Evolutionary conservation across 768 basidiomycete species (phyloP).

Genomic region (Leccinellum albellum): DNA sequence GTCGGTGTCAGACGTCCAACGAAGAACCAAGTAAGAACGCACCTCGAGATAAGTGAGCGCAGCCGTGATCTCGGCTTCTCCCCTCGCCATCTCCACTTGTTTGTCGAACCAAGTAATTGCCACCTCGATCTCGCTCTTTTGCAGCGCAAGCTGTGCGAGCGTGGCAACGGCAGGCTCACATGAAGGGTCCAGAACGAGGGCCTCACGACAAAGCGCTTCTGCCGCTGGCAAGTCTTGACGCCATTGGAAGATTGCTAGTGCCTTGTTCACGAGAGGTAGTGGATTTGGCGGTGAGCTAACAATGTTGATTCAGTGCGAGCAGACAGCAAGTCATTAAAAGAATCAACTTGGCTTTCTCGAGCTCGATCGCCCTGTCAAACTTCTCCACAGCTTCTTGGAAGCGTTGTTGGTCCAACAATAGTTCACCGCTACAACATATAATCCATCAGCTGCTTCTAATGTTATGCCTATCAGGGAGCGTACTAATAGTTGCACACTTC

Average conservation of each 20-base stretch:
- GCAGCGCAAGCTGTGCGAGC: constrained; percentile 86
- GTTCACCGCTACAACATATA: constrained; percentile 66
- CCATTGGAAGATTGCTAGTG: constrained; percentile 95
- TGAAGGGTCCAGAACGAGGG: constrained; percentile 82
- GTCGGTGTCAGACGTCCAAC: background rate
- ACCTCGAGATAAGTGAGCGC: constrained; percentile 79
- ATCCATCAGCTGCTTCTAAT: background rate
- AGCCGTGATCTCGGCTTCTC: constrained; percentile 80
- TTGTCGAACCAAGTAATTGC: constrained; percentile 85
- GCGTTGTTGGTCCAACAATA: constrained; percentile 86
- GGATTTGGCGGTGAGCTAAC: constrained; percentile 67
- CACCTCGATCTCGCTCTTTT: constrained; percentile 83
- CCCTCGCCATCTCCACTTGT: constrained; percentile 83
- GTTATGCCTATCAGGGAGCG: constrained; percentile 23
- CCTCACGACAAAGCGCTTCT: constrained; percentile 83
- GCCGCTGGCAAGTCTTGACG: constrained; percentile 83
- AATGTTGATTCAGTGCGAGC: background rate
- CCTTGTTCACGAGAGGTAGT: constrained; percentile 93
- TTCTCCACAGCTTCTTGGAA: constrained; percentile 87
- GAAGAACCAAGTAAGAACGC: constrained; percentile 25
- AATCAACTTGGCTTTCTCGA: constrained; percentile 72
- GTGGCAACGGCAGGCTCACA: constrained; percentile 97
- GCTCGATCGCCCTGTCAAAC: constrained; percentile 87
- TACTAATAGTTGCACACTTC: constrained; percentile 96
- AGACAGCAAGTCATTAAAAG: background rate